phyloP scores from a whole-genome alignment of 1,284 basidiomycete genomes.

The Irpex rosettiformis region DNA sequence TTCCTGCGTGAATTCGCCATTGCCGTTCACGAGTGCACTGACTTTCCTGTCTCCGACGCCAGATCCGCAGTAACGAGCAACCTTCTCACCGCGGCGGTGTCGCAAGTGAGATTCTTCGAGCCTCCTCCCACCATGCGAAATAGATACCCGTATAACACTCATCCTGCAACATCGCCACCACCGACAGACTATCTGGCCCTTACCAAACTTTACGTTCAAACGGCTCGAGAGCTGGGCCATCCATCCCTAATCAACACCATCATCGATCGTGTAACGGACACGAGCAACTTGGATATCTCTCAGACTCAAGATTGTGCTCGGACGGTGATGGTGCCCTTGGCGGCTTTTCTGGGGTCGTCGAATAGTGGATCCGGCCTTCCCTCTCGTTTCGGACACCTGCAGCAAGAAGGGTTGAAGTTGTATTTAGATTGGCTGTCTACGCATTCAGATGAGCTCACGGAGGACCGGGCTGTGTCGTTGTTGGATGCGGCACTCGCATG shows the following conservation, averaged over 20 bases:
- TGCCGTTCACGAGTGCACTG: neutral
- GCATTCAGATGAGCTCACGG: neutral
- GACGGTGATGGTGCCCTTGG: slow-evolving; percentile 3
- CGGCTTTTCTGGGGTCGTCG: neutral
- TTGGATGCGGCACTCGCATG: neutral
- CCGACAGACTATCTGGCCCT: neutral
- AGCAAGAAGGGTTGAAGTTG: neutral
- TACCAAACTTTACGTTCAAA: neutral
- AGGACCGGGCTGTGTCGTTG: neutral
- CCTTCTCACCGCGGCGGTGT: neutral
- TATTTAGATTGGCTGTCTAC: neutral
- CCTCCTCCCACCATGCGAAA: neutral
- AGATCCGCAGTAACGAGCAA: neutral
- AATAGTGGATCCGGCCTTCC: neutral
- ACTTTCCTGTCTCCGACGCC: neutral
- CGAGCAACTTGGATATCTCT: neutral
- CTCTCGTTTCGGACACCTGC: neutral
- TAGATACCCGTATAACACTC: neutral
- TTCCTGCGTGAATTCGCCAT: slow-evolving; percentile 5
- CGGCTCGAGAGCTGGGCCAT: neutral
- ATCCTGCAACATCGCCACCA: neutral
- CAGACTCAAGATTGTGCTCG: neutral
- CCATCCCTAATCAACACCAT: neutral
- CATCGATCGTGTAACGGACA: neutral
- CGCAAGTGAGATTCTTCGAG: neutral